Conservation (phyloP, 352 stramenopile species). For the Pythium aphanidermatum region DNA sequence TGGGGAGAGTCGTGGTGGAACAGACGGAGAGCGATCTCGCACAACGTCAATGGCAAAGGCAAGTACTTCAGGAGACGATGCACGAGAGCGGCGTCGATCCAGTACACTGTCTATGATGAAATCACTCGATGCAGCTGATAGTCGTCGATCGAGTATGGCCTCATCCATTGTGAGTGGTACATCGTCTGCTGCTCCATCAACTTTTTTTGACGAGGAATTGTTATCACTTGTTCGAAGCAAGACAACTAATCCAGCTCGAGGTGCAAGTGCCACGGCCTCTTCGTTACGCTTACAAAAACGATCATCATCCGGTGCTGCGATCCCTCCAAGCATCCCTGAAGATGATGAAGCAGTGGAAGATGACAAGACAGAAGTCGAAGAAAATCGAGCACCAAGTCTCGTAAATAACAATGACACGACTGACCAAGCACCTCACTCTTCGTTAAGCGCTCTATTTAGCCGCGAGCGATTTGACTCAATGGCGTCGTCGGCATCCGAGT, state of each 20-base stretch:
- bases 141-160: slow-evolving; percentile 12
- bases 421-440: neutral
- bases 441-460: slow-evolving; percentile 30
- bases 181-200: slow-evolving; percentile 6
- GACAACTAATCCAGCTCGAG: slow-evolving; percentile 8
- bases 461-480: slow-evolving; percentile 23
- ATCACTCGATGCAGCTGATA: slow-evolving; percentile 17
- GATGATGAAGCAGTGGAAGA: slow-evolving; percentile 18
- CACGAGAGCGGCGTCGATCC: slow-evolving; percentile 19
- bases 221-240: slow-evolving; percentile 41
- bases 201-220: slow-evolving; percentile 44
- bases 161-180: slow-evolving; percentile 15
- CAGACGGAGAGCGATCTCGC: neutral
- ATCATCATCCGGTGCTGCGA: neutral
- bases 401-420: neutral
- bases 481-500: slow-evolving; percentile 7
- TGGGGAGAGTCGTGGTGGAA: neutral
- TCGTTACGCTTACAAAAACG: neutral
- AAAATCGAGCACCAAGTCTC: slow-evolving; percentile 1
- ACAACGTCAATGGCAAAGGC: slow-evolving; percentile 10
- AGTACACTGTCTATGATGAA: slow-evolving; percentile 69
- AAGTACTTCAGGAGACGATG: slow-evolving; percentile 10
- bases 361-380: slow-evolving; percentile 1
- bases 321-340: slow-evolving; percentile 31
- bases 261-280: neutral